Evolutionary conservation across 768 basidiomycete species (phyloP).

Genomic region (Leccinellum luteum): DNA sequence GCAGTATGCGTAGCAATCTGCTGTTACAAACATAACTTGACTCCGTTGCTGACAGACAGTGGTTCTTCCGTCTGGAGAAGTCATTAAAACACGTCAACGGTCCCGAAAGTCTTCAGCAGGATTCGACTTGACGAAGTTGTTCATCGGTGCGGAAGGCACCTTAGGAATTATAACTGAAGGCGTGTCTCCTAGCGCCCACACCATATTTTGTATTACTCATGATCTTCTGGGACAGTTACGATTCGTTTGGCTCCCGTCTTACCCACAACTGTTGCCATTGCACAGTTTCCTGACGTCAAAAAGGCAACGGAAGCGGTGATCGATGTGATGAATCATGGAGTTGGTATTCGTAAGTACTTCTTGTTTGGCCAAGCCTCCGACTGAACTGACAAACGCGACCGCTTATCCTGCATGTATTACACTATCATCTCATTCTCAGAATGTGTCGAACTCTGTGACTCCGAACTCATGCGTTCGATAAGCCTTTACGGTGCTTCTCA

Average conservation of each 20-base stretch:
- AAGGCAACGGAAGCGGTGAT: slow-evolving; percentile 72
- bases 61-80: slow-evolving; percentile 83
- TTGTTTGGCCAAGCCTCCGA: background rate
- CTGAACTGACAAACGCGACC: background rate
- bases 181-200: slow-evolving; percentile 13
- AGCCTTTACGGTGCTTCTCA: slow-evolving; percentile 54
- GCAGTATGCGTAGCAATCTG: slow-evolving; percentile 44
- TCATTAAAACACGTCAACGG: slow-evolving; percentile 83
- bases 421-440: slow-evolving; percentile 39
- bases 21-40: background rate
- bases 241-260: slow-evolving; percentile 77
- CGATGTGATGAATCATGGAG: slow-evolving; percentile 68
- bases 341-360: slow-evolving; percentile 64
- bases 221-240: slow-evolving; percentile 49
- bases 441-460: slow-evolving; percentile 83
- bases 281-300: slow-evolving; percentile 74
- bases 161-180: slow-evolving; percentile 90
- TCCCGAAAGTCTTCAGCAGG: slow-evolving; percentile 86
- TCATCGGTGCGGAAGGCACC: slow-evolving; percentile 81
- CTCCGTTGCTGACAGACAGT: slow-evolving; percentile 55
- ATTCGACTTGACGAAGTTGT: slow-evolving; percentile 80
- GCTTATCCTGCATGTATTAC: background rate
- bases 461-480: slow-evolving; percentile 60
- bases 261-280: slow-evolving; percentile 80
- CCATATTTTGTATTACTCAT: background rate